These are phyloP conservation scores for Kwoniella mangroviensis DNA, from an alignment of 768 basidiomycete species.

Conservation along the genomic window DNA sequence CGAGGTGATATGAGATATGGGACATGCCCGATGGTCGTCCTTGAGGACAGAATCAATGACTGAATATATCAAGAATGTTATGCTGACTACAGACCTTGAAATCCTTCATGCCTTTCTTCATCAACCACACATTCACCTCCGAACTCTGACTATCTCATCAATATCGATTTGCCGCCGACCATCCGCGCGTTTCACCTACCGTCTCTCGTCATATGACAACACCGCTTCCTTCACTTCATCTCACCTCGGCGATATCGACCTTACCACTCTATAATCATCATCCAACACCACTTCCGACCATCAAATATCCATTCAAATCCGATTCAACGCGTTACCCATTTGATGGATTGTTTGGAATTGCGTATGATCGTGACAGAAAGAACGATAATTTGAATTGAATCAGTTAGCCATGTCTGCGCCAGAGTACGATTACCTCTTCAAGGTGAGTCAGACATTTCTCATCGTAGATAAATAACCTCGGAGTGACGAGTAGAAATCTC, in stretches of 20 bases:
- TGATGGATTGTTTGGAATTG: constrained; percentile 3
- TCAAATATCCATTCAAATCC: neutral
- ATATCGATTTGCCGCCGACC: constrained; percentile 1
- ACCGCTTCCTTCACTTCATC: neutral
- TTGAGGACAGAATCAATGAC: neutral
- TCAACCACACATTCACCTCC: neutral
- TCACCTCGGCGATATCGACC: neutral
- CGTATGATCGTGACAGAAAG: neutral
- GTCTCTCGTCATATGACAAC: constrained; percentile 8
- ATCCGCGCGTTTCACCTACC: neutral
- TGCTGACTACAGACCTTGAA: neutral
- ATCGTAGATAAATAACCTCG: neutral
- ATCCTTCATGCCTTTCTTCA: no score
- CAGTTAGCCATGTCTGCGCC: constrained; percentile 46
- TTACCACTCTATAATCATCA: neutral
- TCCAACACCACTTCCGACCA: neutral
- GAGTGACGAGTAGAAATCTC: neutral
- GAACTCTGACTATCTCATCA: neutral
- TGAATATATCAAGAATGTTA: neutral
- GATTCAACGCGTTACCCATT: neutral
- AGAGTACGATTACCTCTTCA: constrained; percentile 59
- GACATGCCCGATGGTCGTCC: constrained; percentile 2
- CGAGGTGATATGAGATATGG: neutral
- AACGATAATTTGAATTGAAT: constrained; percentile 5
- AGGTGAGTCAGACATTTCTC: constrained; percentile 35